These are phyloP conservation scores for Paratinospora sagittata DNA, from an alignment of 164 flowering plant species.

Conservation along the genomic window DNA sequence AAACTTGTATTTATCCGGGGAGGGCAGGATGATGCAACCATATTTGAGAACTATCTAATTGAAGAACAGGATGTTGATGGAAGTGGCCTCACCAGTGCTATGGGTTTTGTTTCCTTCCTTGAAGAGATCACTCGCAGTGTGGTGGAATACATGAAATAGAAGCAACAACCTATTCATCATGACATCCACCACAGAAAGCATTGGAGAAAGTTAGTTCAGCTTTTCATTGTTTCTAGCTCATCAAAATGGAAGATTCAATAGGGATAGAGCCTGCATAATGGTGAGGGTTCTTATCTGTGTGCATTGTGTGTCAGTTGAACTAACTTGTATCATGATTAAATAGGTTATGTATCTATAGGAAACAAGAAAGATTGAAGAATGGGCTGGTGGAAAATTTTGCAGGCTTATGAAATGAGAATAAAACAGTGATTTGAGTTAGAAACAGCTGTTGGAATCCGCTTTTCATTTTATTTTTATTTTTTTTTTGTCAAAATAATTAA, in stretches of 20 bases:
- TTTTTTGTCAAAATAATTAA: no score
- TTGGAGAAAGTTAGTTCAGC: neutral
- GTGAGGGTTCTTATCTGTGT: neutral
- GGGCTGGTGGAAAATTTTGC: constrained; percentile 1
- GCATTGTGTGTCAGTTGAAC: neutral
- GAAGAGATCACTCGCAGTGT: constrained; percentile 65
- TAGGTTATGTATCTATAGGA: neutral
- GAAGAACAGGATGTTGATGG: constrained; percentile 97
- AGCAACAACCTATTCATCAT: neutral
- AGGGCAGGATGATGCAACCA: constrained; percentile 80
- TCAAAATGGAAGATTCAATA: neutral
- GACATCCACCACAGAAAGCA: neutral
- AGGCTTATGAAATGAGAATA: neutral
- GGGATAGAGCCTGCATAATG: neutral
- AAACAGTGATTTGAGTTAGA: no score
- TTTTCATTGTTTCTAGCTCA: neutral
- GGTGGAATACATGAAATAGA: constrained; percentile 64
- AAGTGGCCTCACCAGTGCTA: constrained; percentile 61
- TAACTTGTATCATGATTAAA: neutral
- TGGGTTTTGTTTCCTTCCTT: constrained; percentile 90
- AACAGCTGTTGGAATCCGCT: no score
- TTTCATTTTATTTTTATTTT: no score
- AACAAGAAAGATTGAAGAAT: neutral
- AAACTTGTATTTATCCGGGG: constrained; percentile 78
- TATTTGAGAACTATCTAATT: constrained; percentile 83